A percentile compares a stretch with the other conserved stretches of the same genome.
Evolutionary conservation across 2,329 filamentous ascomycete species (phyloP).

Genomic region (Penicillium decumbens): DNA sequence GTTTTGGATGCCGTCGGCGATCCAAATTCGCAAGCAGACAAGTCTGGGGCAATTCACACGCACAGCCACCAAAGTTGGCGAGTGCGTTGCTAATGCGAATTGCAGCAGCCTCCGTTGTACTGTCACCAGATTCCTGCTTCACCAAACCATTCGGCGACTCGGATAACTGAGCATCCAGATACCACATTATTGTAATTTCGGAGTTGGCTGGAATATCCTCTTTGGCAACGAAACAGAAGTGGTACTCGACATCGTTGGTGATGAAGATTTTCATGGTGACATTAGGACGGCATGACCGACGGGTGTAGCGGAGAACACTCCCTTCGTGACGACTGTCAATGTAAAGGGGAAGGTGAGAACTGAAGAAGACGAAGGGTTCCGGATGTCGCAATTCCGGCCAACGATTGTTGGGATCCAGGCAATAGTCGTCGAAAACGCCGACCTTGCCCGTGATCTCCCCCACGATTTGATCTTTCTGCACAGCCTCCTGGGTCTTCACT

Average conservation of each 20-base stretch:
- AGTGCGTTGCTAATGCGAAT: constrained; percentile 47
- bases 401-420: constrained; percentile 59
- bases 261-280: constrained; percentile 82
- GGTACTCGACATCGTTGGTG: constrained; percentile 71
- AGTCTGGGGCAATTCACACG: constrained; percentile 38
- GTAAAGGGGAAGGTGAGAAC: constrained; percentile 80
- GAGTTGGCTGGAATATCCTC: constrained; percentile 61
- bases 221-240: constrained; percentile 88
- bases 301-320: constrained; percentile 79
- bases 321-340: constrained; percentile 89
- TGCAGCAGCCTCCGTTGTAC: constrained; percentile 40
- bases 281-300: constrained; percentile 87
- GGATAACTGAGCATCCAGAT: constrained; percentile 41
- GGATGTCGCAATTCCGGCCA: constrained; percentile 60
- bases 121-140: constrained; percentile 40
- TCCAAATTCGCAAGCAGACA: constrained; percentile 44
- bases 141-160: constrained; percentile 38
- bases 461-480: constrained; percentile 53
- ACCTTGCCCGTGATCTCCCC: constrained; percentile 75
- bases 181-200: constrained; percentile 49
- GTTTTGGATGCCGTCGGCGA: constrained; percentile 37
- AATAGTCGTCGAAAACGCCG: constrained; percentile 69
- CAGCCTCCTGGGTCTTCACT: constrained; percentile 49
- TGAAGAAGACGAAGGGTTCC: constrained; percentile 77
- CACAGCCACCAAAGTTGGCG: constrained; percentile 48